Evolutionary conservation across 169 alveolate species (phyloP), one percentile per base, ranked within the genome.

Genomic region (Plasmodium gaboni): DNA sequence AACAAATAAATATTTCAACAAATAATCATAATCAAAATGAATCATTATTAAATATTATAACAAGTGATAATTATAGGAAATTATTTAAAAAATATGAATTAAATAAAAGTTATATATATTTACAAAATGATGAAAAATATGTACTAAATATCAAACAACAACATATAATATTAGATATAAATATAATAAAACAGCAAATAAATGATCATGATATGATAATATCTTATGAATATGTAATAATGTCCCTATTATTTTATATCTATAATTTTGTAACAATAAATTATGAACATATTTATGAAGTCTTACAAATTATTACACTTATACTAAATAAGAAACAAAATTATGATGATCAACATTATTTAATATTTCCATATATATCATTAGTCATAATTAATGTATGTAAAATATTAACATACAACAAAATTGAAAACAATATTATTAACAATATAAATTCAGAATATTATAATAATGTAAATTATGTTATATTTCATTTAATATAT

Each of bases 41-140:
- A 5, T 28, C 28, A 5, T 32, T 63, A n/a, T 4, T 17, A 42
- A 9, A 55, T 32, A 46, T 76, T 32, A 12, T 76, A n/a, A 53
- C 63, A 48, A 38, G 64, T 50, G 60, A 64, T 8, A 32, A 64
- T 8, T 76, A 63, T 38, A 50, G 28, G 19, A 60, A 53, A n/a
- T 55, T 80, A 55, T 68, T 80, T 24, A 55, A 68, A 68, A 48
- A 61, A 19, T 67, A 46, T 17, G 63, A 68, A 80, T 12, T 80
- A 67, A 61, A 68, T 15, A 80, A 28, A 17, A 4, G 38, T 19
- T 26, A 50, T 22, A 55, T 68, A 63, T 13, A 13, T 22, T 46
- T 80, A 48, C 26, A 32, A 19, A 5, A 53, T 15, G 38, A 78
- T 2, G 46, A 68, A 48, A 73, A 80, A 68, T 80, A 42, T 59